Base-by-base conservation (phyloP, 2,329 filamentous ascomycete genomes). In the Colletotrichum acutatum region DNA sequence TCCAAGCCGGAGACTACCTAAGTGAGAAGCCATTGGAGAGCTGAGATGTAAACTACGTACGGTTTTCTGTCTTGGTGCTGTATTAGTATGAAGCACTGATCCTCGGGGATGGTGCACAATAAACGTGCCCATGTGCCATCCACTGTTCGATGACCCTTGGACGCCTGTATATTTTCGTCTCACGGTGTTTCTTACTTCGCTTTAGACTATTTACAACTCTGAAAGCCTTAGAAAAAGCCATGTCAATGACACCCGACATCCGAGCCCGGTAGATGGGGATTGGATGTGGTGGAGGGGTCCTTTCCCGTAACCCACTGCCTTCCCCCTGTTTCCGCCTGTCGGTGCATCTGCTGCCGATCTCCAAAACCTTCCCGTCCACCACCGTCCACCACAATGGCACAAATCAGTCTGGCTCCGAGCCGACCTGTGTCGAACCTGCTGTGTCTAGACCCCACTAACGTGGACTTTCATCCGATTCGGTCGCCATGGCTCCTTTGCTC, bases 311-410 rank as follows among this genome's bases (percentile, higher is more conserved):
- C 32, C 32, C 28, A 46, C 32, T 11, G 42, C 6, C 60, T 22
- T 8, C n/a, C 56, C 32, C 66, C 37, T 34, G 49, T 60, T 67
- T 66, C 56, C 68, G 62, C 49, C 24, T 46, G 65, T 72, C 71
- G 71, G 71, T 46, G 37, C 46, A 73, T 73, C 61, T 73, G 66
- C 61, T 34, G 65, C 71, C 71, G 71, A 73, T 71, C 70, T 62
- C 56, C 46, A 66, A 60, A 70, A 57, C 60, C 67, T 66, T 53
- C 61, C 34, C 56, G 34, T 61, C 60, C 30, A 34, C 60, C 60
- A 49, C 42, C 42, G 19, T 49, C 42, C 42, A 49, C 37, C 37
- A 42, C 37, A 49, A 49, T 42, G 16, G 37, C 46, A 32, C 60
- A 71, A 59, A 26, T 28, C 46, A 68, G 24, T 34, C 65, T 28